A percentile compares a stretch with the other conserved stretches of the same genome.
phyloP scores from a whole-genome alignment of 2,329 filamentous ascomycete genomes.

The Lithohypha guttulata region DNA sequence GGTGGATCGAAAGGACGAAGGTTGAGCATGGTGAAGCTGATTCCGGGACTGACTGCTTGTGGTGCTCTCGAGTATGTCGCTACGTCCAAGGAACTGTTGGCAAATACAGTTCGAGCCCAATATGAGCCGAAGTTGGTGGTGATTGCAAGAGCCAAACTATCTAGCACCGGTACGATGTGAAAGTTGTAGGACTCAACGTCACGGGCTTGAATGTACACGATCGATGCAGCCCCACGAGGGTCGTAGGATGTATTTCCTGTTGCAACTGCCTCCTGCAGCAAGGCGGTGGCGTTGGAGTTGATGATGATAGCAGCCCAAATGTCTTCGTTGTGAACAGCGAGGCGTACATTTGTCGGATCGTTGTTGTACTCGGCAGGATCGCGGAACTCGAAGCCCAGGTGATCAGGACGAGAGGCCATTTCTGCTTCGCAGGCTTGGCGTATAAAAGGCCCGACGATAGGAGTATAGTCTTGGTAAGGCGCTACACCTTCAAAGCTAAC shows the following conservation, averaged over 20 bases:
- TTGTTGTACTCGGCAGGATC: slow-evolving; percentile 43
- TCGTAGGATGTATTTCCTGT: slow-evolving; percentile 50
- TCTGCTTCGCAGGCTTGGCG: slow-evolving; percentile 35
- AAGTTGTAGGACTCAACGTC: slow-evolving; percentile 45
- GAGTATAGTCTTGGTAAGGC: slow-evolving; percentile 39
- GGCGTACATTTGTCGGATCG: slow-evolving; percentile 46
- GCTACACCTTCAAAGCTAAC: slow-evolving; percentile 53
- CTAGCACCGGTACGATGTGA: slow-evolving; percentile 45
- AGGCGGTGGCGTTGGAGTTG: slow-evolving; percentile 50
- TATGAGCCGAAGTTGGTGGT: slow-evolving; percentile 37
- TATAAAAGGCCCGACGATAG: slow-evolving; percentile 45
- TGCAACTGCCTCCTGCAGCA: slow-evolving; percentile 45
- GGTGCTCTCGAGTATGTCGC: slow-evolving; percentile 38
- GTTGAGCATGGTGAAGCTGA: slow-evolving; percentile 47
- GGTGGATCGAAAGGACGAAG: slow-evolving; percentile 50
- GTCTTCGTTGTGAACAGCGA: slow-evolving; percentile 48
- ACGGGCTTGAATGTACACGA: slow-evolving; percentile 45
- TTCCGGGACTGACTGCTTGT: slow-evolving; percentile 45
- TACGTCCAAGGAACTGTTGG: slow-evolving; percentile 27
- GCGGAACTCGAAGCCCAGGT: slow-evolving; percentile 42
- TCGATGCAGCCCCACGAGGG: slow-evolving; percentile 47
- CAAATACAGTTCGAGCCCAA: slow-evolving; percentile 28
- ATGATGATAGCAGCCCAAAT: slow-evolving; percentile 53
- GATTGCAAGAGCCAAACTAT: slow-evolving; percentile 37
- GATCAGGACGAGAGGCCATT: slow-evolving; percentile 33